Base-by-base conservation (phyloP, 768 basidiomycete species). In the Naganishia antarctica region DNA sequence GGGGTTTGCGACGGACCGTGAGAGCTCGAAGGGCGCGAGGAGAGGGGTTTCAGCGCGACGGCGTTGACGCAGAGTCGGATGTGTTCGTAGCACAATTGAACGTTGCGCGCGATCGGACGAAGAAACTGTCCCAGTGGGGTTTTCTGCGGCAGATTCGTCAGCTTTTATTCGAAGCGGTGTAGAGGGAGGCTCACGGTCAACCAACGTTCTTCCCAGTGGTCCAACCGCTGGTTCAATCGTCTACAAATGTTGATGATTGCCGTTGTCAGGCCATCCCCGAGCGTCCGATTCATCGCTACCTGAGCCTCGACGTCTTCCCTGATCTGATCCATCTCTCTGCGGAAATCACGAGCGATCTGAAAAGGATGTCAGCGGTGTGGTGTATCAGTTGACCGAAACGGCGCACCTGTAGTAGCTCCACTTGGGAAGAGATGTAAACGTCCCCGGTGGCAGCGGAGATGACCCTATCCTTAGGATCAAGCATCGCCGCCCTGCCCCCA, bases 21-120 rank as follows among this genome's bases (percentile, higher is more conserved):
- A 21, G 53, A 8, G 23, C 31, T 32, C 29, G 53, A 37, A 37
- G 53, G 53, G 16, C 29, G 53, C 6, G 49, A 50, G 12, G 53
- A 32, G 29, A 23, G 28, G 4, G 70, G 65, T 59, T 70, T 70
- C 34, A 73, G 65, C 0, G 70, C 70, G 59, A 70, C 71, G 21
- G 70, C 70, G 47, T 73, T 73, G 21, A 73, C 48, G 43, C 72
- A 73, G 23, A 73, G 48, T 45, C 72, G 60, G 65, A 73, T 68
- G 53, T 73, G 72, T 26, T 73, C 70, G 1, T 69, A 70, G 57
- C 69, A 68, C 3, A 73, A 60, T 26, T 69, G 60, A 21, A 70
- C 69, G 29, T 70, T 63, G 11, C 68, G 48, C 1, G 69, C 66
- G 4, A 70, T 70, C 16, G 70, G 65, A 6, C 70, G 70, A 11